phyloP scores from a whole-genome alignment of 2,329 filamentous ascomycete genomes.

The Ilyonectria mors-panacis region DNA sequence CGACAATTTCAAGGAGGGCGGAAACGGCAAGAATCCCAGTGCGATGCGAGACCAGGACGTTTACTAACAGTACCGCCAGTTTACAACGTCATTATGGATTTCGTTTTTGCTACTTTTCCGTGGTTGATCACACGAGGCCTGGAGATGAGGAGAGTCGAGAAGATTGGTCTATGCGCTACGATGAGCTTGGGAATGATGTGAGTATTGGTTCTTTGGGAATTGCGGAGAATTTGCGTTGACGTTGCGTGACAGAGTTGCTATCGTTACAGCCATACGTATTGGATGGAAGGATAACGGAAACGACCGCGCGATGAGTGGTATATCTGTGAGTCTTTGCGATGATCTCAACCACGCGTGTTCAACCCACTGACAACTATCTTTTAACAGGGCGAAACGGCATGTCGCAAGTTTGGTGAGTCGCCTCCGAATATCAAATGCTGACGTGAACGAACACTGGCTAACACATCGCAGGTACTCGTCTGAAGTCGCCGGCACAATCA shows the following conservation, averaged over 20 bases:
- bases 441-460: no score
- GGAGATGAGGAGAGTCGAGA: conserved; percentile 64
- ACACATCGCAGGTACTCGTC: conserved; percentile 58
- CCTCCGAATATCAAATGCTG: no score
- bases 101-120: conserved; percentile 64
- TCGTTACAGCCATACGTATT: conserved; percentile 63
- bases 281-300: conserved; percentile 66
- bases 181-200: conserved; percentile 66
- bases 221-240: neutral
- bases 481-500: conserved; percentile 68
- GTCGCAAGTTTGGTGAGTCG: conserved; percentile 44
- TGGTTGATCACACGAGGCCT: conserved; percentile 65
- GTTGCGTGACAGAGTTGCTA: conserved; percentile 55
- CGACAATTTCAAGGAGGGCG: conserved; percentile 63
- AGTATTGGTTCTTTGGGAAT: conserved; percentile 14
- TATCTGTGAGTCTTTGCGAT: conserved; percentile 55
- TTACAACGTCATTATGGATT: conserved; percentile 69
- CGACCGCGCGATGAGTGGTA: conserved; percentile 61
- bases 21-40: conserved; percentile 61
- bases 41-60: neutral
- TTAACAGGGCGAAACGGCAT: conserved; percentile 45
- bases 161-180: conserved; percentile 64
- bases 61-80: conserved; percentile 49
- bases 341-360: neutral
- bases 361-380: neutral